These are phyloP conservation scores for Candida anglica DNA, from an alignment of 805 yeast genomes.

Conservation along the genomic window DNA sequence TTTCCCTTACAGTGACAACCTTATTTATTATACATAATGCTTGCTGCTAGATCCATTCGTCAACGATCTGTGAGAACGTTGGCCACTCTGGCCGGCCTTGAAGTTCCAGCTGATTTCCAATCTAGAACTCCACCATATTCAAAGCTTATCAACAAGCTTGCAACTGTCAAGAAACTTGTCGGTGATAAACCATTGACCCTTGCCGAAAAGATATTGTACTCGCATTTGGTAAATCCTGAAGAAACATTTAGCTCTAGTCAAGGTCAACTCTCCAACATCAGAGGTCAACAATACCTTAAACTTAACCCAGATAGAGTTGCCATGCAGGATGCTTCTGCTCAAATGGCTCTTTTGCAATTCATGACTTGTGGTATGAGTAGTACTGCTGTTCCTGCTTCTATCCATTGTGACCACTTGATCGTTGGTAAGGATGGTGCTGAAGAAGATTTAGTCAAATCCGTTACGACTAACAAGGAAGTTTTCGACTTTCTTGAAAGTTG, in stretches of 20 bases:
- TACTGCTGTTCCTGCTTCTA: slow-evolving; percentile 91
- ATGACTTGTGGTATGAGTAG: slow-evolving; percentile 91
- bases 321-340: slow-evolving; percentile 99
- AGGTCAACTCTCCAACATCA: slow-evolving; percentile 48
- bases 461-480: slow-evolving; percentile 87
- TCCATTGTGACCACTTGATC: slow-evolving; percentile 97
- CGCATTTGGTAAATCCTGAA: slow-evolving; percentile 87
- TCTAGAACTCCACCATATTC: slow-evolving; percentile 87
- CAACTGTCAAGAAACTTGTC: slow-evolving; percentile 60
- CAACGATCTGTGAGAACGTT: slow-evolving; percentile 14
- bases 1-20: no score
- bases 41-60: slow-evolving; percentile 4
- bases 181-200: slow-evolving; percentile 76
- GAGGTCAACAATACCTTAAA: slow-evolving; percentile 90
- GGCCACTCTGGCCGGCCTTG: slow-evolving; percentile 28
- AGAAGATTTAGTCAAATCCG: slow-evolving; percentile 74
- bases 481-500: slow-evolving; percentile 91
- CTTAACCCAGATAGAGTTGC: slow-evolving; percentile 97
- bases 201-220: slow-evolving; percentile 91
- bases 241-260: slow-evolving; percentile 58
- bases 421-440: slow-evolving; percentile 95
- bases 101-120: slow-evolving; percentile 56
- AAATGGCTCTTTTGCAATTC: slow-evolving; percentile 97
- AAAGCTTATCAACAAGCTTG: slow-evolving; percentile 62
- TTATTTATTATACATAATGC: no score